Percentiles rank a stretch among this genome's conserved stretches.
Conservation (phyloP, 1,284 basidiomycete genomes). For the Melampsora americana region DNA sequence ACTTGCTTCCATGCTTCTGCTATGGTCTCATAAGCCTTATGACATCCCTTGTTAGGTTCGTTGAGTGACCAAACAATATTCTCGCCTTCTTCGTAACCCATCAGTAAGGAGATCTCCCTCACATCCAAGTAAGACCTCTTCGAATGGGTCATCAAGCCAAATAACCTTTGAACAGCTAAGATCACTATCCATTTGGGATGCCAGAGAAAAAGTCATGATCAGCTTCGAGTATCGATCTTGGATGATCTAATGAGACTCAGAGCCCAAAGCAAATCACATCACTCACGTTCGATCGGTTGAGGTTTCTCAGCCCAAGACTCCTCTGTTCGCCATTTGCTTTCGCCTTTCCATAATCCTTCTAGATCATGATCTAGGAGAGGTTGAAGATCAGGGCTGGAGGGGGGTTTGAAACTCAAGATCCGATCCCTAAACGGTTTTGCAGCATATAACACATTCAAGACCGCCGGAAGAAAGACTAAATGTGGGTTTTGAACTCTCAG, state of each 20-base stretch:
- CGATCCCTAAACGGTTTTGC: conserved; percentile 44
- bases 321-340: conserved; percentile 39
- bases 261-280: neutral
- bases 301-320: conserved; percentile 42
- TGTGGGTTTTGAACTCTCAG: conserved; percentile 40
- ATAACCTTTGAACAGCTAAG: conserved; percentile 38
- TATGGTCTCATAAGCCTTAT: conserved; percentile 42
- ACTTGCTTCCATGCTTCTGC: conserved; percentile 42
- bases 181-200: too few relatives aligned
- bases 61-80: conserved; percentile 44
- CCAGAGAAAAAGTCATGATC: neutral
- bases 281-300: conserved; percentile 32
- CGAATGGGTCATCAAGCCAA: conserved; percentile 32
- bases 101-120: conserved; percentile 29
- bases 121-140: conserved; percentile 39
- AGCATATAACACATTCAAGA: conserved; percentile 39
- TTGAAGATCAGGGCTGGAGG: neutral
- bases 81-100: conserved; percentile 44
- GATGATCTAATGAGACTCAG: neutral
- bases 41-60: conserved; percentile 43
- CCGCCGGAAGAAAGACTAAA: conserved; percentile 40
- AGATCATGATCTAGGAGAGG: conserved; percentile 36
- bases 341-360: conserved; percentile 38
- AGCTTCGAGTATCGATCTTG: neutral
- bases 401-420: conserved; percentile 31